Evolutionary conservation across 257 asterid genomes (phyloP).

Genomic region (Penstemon davidsonii): DNA sequence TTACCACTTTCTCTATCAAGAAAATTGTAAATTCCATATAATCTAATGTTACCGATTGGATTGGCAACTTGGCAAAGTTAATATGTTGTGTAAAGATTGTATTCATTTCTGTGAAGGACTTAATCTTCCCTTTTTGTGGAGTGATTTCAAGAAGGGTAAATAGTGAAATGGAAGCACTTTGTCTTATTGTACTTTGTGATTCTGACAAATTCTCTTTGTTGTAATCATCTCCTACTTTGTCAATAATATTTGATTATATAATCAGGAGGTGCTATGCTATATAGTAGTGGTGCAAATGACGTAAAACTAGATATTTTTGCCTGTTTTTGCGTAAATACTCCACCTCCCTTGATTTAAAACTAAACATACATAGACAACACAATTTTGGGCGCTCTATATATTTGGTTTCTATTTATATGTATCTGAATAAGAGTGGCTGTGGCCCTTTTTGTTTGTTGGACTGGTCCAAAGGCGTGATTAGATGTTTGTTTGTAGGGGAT

Average conservation of each 20-base stretch:
- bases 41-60: not conserved
- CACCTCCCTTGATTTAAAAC: not conserved
- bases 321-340: not conserved
- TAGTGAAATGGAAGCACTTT: not conserved
- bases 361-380: not conserved
- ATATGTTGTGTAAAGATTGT: not conserved
- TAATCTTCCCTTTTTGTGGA: slow-evolving; percentile 2
- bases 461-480: not conserved
- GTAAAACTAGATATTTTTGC: not conserved
- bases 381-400: not conserved
- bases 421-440: not conserved
- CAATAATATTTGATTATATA: too few relatives aligned
- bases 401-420: not conserved
- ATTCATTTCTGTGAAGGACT: not conserved
- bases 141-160: not conserved
- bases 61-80: not conserved
- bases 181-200: not conserved
- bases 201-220: not conserved
- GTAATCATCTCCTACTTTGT: not conserved
- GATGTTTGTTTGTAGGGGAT: slow-evolving; percentile 25
- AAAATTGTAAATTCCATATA: not conserved
- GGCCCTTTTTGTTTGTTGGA: slow-evolving; percentile 8
- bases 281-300: not conserved
- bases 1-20: not conserved
- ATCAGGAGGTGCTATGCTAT: not conserved